Base-by-base conservation (phyloP, 805 yeast species). In the Candida pseudofarinosa region DNA sequence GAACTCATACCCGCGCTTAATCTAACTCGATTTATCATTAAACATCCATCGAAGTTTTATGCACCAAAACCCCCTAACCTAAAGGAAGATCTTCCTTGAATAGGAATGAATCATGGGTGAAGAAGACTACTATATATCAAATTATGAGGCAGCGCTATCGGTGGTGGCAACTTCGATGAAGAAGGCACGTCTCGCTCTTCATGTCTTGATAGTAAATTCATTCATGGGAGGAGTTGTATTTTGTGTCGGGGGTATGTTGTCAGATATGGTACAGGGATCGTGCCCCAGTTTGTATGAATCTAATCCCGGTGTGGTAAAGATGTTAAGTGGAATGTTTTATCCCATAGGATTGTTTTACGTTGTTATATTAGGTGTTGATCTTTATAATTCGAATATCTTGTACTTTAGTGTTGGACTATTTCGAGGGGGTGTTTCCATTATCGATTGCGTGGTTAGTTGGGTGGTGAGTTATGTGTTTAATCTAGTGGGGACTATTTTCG, bases 101-200 rank as follows among this genome's bases (percentile, higher is more conserved):
- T 7, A 32, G 13, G 13, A 32, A n/a, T 15, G 34, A 15, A 40
- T n/a, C 17, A 56, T 54, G 63, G 53, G 42, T 10, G 61, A 55
- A 35, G 67, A 63, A 18, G 50, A 58, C 16, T 41, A 71, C 50
- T 86, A 84, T 53, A 72, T 84, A 39, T 79, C 88, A 3, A 86
- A 91, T 4, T 81, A 85, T 62, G 95, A 86, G 53, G 81, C 91
- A 2, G 93, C 93, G 0, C 61, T 86, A 39, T 93, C 95, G 0
- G 83, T 85, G 33, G 91, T 85, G 15, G 95, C 95, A 6, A 86
- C 93, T 0, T 73, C 88, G 2, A 85, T 85, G 93, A 86, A 86
- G 60, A 86, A 86, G 55, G 76, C 90, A 3, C 71, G 95, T 59
- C 71, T 84, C 20, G 73, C 79, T 48, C 50, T 80, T 3, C 83